These are phyloP conservation scores for Rhododendron simsii DNA, from an alignment of 148 eudicot species.

Conservation along the genomic window DNA sequence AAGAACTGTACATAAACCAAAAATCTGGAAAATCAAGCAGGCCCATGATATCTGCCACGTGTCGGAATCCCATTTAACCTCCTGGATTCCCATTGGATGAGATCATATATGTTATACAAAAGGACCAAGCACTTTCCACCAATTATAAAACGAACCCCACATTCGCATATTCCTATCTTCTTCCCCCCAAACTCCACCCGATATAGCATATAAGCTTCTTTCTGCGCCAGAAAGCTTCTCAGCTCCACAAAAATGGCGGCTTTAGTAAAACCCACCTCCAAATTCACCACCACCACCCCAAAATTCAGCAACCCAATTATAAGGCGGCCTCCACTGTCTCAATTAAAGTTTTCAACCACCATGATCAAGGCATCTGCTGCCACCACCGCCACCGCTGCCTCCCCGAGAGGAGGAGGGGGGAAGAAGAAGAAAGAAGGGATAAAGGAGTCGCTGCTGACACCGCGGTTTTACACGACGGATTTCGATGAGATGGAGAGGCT, in stretches of 20 bases:
- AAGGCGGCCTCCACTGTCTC: not conserved
- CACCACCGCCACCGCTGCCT: constrained; percentile 8
- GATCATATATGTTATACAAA: constrained; percentile 15
- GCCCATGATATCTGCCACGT: constrained; percentile 45
- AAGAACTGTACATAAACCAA: not conserved
- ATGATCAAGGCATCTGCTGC: constrained; percentile 39
- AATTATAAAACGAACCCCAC: constrained; percentile 19
- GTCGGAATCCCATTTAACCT: constrained; percentile 35
- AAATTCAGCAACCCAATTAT: constrained; percentile 16
- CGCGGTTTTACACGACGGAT: constrained; percentile 91
- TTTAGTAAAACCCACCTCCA: constrained; percentile 64
- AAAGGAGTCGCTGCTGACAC: constrained; percentile 69
- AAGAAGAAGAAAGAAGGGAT: constrained; percentile 42
- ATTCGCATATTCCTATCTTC: constrained; percentile 9
- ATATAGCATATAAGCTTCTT: not conserved
- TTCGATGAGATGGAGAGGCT: constrained; percentile 95
- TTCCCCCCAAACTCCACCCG: not conserved
- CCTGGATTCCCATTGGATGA: constrained; percentile 73
- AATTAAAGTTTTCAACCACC: constrained; percentile 46
- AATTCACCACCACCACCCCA: constrained; percentile 29
- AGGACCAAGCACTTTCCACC: constrained; percentile 21
- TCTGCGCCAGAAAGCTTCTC: not conserved
- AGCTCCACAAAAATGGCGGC: constrained; percentile 43
- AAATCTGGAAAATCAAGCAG: constrained; percentile 35
- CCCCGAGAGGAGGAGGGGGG: constrained; percentile 1